These are phyloP conservation scores for Teratosphaeria epicoccoides DNA, from an alignment of 2,329 filamentous ascomycete species.

Conservation along the genomic window DNA sequence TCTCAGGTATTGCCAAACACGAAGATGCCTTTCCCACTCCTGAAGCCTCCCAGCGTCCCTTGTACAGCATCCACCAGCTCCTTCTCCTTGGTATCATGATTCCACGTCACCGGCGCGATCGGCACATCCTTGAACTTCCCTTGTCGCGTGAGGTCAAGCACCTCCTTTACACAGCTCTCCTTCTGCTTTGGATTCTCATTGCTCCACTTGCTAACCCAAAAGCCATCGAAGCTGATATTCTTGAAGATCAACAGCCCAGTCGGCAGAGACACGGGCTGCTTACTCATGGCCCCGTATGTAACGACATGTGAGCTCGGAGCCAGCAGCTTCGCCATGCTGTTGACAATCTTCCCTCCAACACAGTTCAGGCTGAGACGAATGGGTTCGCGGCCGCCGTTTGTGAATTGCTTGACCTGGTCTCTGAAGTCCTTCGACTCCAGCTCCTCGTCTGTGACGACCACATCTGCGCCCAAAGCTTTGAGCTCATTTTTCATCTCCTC, in stretches of 20 bases:
- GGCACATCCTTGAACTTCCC: slow-evolving; percentile 77
- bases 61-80: slow-evolving; percentile 64
- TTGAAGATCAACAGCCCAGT: slow-evolving; percentile 88
- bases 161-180: slow-evolving; percentile 70
- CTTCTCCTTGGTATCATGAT: slow-evolving; percentile 64
- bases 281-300: slow-evolving; percentile 92
- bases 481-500: slow-evolving; percentile 53
- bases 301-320: slow-evolving; percentile 61
- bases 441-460: slow-evolving; percentile 53
- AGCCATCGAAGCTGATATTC: slow-evolving; percentile 77
- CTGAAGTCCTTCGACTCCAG: slow-evolving; percentile 53
- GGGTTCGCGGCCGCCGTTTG: slow-evolving; percentile 58
- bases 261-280: slow-evolving; percentile 71
- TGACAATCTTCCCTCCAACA: slow-evolving; percentile 79
- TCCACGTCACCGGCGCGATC: slow-evolving; percentile 72
- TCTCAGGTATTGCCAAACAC: slow-evolving; percentile 47
- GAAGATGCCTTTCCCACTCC: slow-evolving; percentile 82
- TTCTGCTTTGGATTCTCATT: slow-evolving; percentile 63
- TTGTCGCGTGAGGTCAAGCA: slow-evolving; percentile 61
- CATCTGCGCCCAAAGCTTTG: slow-evolving; percentile 49
- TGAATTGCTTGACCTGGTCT: slow-evolving; percentile 52
- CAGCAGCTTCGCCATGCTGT: slow-evolving; percentile 65
- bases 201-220: slow-evolving; percentile 91
- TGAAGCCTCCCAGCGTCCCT: slow-evolving; percentile 72
- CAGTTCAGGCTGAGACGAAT: slow-evolving; percentile 81